phyloP scores from a whole-genome alignment of 768 basidiomycete genomes.

The Serendipita sp. region DNA sequence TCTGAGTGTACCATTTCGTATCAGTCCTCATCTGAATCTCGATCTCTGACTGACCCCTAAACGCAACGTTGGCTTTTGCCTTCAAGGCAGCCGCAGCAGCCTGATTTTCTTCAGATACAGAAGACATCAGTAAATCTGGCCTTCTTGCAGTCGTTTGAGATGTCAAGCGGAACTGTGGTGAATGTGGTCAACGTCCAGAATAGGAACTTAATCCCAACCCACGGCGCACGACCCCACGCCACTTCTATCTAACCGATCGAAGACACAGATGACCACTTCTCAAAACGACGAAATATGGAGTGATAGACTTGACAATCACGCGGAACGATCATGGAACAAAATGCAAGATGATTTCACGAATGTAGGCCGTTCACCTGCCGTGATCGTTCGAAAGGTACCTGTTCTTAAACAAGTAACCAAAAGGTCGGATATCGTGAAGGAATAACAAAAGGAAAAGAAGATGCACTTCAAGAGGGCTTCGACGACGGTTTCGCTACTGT shows the following conservation, averaged over 20 bases:
- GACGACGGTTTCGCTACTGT: conserved; percentile 62
- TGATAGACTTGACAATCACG: background rate
- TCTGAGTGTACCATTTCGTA: conserved; percentile 20
- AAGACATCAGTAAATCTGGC: conserved; percentile 22
- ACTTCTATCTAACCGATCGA: no score
- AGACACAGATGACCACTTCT: background rate
- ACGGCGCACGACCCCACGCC: no score
- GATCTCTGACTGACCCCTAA: conserved; percentile 34
- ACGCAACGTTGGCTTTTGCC: conserved; percentile 76
- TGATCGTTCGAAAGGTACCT: background rate
- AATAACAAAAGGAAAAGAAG: conserved; percentile 81
- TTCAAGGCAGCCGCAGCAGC: conserved; percentile 58
- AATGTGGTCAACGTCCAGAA: background rate
- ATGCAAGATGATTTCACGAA: conserved; percentile 57
- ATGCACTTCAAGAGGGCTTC: conserved; percentile 76
- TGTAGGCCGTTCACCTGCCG: conserved; percentile 23
- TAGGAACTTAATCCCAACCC: no score
- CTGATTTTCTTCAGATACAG: conserved; percentile 53
- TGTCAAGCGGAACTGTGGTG: conserved; percentile 22
- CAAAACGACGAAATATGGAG: background rate
- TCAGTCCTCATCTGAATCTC: background rate
- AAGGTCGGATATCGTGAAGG: conserved; percentile 95
- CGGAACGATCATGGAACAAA: conserved; percentile 32
- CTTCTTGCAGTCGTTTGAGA: conserved; percentile 35
- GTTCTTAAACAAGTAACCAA: background rate